Evolutionary conservation across 495 filamentous ascomycete genomes (phyloP).

Genomic region (Extremus antarcticus): DNA sequence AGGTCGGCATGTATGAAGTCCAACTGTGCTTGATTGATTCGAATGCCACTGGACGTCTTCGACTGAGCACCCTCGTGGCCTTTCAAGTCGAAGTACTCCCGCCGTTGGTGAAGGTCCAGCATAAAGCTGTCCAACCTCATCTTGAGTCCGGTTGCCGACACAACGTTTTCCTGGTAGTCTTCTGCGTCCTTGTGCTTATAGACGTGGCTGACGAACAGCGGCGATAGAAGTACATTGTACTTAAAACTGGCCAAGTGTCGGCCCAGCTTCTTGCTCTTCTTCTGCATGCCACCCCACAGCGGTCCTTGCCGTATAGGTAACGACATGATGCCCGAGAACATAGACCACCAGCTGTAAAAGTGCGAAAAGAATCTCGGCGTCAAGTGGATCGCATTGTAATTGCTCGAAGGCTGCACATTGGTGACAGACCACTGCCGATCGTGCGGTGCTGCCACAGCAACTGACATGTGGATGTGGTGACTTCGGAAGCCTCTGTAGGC

Average conservation of each 20-base stretch:
- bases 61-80: conserved; percentile 61
- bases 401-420: conserved; percentile 60
- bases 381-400: conserved; percentile 91
- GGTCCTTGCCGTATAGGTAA: conserved; percentile 85
- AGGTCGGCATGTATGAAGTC: conserved; percentile 90
- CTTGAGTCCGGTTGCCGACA: conserved; percentile 89
- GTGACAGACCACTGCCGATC: conserved; percentile 69
- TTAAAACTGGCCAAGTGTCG: conserved; percentile 94
- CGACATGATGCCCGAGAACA: conserved; percentile 91
- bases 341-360: conserved; percentile 95
- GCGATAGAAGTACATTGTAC: conserved; percentile 86
- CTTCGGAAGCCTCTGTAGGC: conserved; percentile 90
- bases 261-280: conserved; percentile 96
- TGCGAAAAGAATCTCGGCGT: conserved; percentile 94
- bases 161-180: conserved; percentile 65
- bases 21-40: conserved; percentile 84
- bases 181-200: conserved; percentile 97
- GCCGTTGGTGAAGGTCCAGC: conserved; percentile 87
- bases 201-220: conserved; percentile 87
- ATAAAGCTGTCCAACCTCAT: conserved; percentile 89
- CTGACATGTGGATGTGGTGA: conserved; percentile 86
- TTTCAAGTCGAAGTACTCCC: conserved; percentile 77
- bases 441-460: conserved; percentile 74
- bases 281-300: conserved; percentile 83
- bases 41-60: conserved; percentile 77